Conservation (phyloP, 331 rosid genomes). For the Quercus lobata region DNA sequence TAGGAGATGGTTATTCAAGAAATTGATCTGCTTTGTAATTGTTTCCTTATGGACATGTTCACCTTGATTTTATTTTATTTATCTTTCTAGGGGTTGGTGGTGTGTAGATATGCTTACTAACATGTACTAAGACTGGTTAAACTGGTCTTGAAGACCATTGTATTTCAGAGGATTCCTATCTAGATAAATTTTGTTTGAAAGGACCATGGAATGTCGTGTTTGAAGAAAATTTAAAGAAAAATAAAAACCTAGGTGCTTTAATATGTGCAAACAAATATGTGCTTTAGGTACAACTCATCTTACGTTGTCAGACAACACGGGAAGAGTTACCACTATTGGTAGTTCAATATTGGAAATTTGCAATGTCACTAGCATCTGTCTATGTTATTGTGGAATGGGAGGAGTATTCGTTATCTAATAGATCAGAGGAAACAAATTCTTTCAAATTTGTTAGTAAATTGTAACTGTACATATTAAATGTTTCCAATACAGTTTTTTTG, state of each 20-base stretch:
- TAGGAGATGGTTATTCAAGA: too few species aligned
- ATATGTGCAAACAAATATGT: neutral
- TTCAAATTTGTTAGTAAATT: neutral
- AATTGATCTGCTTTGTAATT: neutral
- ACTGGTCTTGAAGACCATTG: neutral
- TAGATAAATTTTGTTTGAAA: neutral
- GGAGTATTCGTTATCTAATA: neutral
- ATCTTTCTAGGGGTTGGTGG: neutral
- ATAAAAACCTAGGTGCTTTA: too few species aligned
- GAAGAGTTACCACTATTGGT: neutral
- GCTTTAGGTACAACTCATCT: neutral
- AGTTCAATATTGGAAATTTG: too few species aligned
- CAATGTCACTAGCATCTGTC: too few species aligned
- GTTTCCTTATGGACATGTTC: neutral
- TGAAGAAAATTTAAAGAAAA: too few species aligned
- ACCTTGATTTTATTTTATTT: neutral
- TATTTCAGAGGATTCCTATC: neutral
- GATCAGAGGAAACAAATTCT: neutral
- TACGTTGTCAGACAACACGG: neutral
- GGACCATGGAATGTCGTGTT: neutral
- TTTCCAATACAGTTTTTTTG: neutral
- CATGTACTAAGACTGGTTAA: neutral
- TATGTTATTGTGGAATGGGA: too few species aligned
- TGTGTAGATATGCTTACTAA: neutral
- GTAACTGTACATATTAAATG: neutral